Base-by-base conservation (phyloP, 768 basidiomycete species). In the Russula earlei region DNA sequence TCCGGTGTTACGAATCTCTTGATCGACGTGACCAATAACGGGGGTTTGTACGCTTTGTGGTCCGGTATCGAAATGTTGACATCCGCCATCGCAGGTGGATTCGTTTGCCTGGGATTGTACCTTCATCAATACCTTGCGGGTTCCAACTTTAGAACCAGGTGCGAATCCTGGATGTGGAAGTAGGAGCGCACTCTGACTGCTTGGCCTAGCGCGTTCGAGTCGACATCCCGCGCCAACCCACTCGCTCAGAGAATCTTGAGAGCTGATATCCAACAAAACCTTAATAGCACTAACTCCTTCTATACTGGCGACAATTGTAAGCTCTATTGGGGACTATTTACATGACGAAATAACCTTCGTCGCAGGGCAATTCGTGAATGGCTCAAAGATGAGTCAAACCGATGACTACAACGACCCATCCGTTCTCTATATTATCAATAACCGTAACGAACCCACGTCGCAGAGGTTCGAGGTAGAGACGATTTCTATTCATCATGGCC, bases 1-100 rank as follows among this genome's bases (percentile, higher is more conserved):
- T 71, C 74, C 1, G 78, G 77, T 4, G 77, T 81, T 11, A 75
- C 71, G 0, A 74, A 72, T 31, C 66, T 84, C 11, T 60, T 84
- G 22, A 72, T 85, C 38, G 83, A 84, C 64, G 64, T 83, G 33
- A 77, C 78, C 12, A 79, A 83, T 64, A 85, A 85, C 60, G 78
- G 77, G 53, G 83, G 82, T 77, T 43, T n/a, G 74, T 55, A 37
- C 15, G 14, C 27, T 27, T n/a, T 25, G 17, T 31, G n/a, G 34
- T 36, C 17, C 11, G 19, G 27, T 17, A 7, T 25, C n/a, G 14
- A 5, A 25, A 14, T 15, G 2, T 44, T 55, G 36, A 55, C 14
- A 2, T 15, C 8, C 5, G 19, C 22, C 1, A n/a, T n/a, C n/a
- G n/a, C 29, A 62, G 81, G 81, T 54, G 83, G 83, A 24, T 81